A percentile compares a stretch with the other conserved stretches of the same genome.
Evolutionary conservation across 306 rosid genomes (phyloP).

Genomic region (Alnus glutinosa): DNA sequence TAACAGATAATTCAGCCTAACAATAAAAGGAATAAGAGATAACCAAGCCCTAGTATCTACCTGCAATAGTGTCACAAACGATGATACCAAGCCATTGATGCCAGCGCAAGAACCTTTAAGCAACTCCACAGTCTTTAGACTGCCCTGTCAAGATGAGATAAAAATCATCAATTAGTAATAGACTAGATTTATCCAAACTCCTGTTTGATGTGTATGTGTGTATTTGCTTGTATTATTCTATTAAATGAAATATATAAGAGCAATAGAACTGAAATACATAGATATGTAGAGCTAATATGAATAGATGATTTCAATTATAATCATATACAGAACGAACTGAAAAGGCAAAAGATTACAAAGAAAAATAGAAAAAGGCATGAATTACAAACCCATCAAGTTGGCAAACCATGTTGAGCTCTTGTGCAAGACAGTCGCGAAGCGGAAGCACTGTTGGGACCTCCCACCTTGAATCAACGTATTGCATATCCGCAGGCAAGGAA

Average conservation of each 20-base stretch:
- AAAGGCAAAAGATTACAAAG: constrained; percentile 1
- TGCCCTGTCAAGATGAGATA: constrained; percentile 78
- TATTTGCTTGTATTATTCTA: background rate
- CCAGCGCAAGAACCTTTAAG: constrained; percentile 45
- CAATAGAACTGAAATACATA: background rate
- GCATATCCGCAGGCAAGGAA: constrained; percentile 89
- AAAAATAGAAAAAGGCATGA: constrained; percentile 4
- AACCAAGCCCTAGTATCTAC: constrained; percentile 35
- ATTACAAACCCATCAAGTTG: constrained; percentile 81
- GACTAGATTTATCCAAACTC: background rate
- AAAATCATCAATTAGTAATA: constrained; percentile 30
- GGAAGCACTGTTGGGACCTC: constrained; percentile 83
- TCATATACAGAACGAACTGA: background rate
- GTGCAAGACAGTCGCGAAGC: constrained; percentile 81
- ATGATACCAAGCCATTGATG: constrained; percentile 80
- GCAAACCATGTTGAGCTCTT: constrained; percentile 81
- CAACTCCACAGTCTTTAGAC: constrained; percentile 67
- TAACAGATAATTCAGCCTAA: background rate
- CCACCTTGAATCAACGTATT: constrained; percentile 90
- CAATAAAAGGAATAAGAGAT: constrained; percentile 13
- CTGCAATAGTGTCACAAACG: constrained; percentile 85
- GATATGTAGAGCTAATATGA: too few species aligned
- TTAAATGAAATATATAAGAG: background rate
- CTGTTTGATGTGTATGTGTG: background rate
- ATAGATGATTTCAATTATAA: background rate